These are phyloP conservation scores for Physcomitrellopsis africana DNA, from an alignment of 225 moss, liverwort and hornwort genomes.

Conservation along the genomic window DNA sequence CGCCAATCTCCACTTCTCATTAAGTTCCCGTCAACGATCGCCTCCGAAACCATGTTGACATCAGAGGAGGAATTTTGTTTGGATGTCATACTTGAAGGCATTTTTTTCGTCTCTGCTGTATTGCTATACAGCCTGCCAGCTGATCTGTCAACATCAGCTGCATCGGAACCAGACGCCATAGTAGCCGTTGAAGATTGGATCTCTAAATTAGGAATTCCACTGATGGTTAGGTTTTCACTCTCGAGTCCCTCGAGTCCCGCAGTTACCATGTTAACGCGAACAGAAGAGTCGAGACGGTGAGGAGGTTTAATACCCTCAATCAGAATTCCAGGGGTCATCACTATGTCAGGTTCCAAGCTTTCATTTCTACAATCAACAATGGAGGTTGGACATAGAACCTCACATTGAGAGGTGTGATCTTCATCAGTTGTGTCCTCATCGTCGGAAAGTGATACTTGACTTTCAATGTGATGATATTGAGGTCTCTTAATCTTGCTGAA, in stretches of 20 bases:
- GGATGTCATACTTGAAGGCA: background rate
- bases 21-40: background rate
- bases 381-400: conserved; percentile 31
- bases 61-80: conserved; percentile 13
- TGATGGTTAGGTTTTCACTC: background rate
- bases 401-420: conserved; percentile 32
- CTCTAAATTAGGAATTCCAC: background rate
- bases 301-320: conserved; percentile 23
- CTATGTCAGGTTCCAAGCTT: conserved; percentile 11
- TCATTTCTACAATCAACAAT: conserved; percentile 22
- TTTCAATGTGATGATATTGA: conserved; percentile 20
- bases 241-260: background rate
- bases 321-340: conserved; percentile 27
- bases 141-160: conserved; percentile 14
- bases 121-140: background rate
- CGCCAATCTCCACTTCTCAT: conserved; percentile 13
- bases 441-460: conserved; percentile 18
- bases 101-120: conserved; percentile 14
- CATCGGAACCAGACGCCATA: background rate
- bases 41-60: background rate
- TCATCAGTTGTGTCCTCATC: conserved; percentile 32
- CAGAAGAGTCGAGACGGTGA: conserved; percentile 4
- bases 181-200: background rate
- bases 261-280: conserved; percentile 3
- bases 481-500: conserved; percentile 40